Evolutionary conservation across 2,329 filamentous ascomycete species (phyloP), one percentile per base, ranked within the genome.

Genomic region (Cordyceps farinosa): DNA sequence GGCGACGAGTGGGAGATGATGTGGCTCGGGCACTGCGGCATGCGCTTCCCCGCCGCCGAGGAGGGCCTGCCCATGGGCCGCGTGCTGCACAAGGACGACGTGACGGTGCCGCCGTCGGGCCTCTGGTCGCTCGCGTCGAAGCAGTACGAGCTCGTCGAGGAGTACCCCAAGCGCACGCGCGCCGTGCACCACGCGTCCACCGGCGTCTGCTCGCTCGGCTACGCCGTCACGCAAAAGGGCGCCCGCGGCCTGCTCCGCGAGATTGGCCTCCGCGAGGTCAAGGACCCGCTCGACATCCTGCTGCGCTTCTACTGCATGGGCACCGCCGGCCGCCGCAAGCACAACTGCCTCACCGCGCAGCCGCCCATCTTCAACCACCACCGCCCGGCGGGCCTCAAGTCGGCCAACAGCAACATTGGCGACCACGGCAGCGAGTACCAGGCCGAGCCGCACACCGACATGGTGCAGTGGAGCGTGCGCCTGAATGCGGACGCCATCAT

Each of bases 1-100:
- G 79, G 80, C 13, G 76, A 77, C 63, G 70, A 77, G 62, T 83
- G 80, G 81, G 80, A 83, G 63, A 66, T 82, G 13, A 73, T 82
- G 7, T 82, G 79, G 79, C 70, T 81, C 1, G 80, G 80, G 15
- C 78, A 80, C 66, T 81, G 79, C 59, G 77, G 77, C 5, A 73
- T 72, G 69, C 66, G 69, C 32, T 72, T 74, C 48, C 69, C 72
- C 27, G 40, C 27, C 50, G 15, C 64, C 64, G 45, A 66, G 27
- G 30, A 56, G 3, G 52, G 62, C 2, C 64, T 71, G 2, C 68
- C 73, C 1, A 70, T 71, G 55, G 68, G 68, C 3, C 70, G 72
- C 9, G 65, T 76, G 9, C 66, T 73, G 29, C 69, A 68, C 44
- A 52, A 62, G 1, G 60, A 72, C 52, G 75, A 79, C 61, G 40